Evolutionary conservation across 805 yeast genomes (phyloP).

Genomic region (Wickerhamomyces bisporus): DNA sequence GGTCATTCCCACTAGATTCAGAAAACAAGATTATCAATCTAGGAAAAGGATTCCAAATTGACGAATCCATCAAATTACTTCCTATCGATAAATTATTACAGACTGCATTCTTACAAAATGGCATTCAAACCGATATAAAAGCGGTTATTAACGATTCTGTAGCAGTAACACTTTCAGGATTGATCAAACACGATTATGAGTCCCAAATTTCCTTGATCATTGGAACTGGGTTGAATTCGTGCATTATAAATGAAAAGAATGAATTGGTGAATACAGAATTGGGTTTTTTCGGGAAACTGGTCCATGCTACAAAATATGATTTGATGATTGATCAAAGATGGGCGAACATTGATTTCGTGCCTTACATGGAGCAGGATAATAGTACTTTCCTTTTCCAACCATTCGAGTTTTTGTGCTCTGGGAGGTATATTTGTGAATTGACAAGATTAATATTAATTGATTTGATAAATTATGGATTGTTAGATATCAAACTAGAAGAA

Average conservation of each 20-base stretch:
- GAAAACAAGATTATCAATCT: constrained; percentile 39
- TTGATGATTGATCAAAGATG: constrained; percentile 31
- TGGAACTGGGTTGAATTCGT: constrained; percentile 65
- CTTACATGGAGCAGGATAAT: constrained; percentile 4
- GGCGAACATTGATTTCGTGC: background rate
- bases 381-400: constrained; percentile 44
- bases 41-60: constrained; percentile 56
- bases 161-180: constrained; percentile 57
- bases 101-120: constrained; percentile 22
- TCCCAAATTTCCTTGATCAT: constrained; percentile 49
- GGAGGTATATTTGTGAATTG: constrained; percentile 52
- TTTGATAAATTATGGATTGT: background rate
- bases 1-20: constrained; percentile 52
- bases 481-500: background rate
- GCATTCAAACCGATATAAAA: constrained; percentile 32
- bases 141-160: constrained; percentile 58
- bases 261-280: constrained; percentile 45
- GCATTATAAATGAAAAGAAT: constrained; percentile 28
- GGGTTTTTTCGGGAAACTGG: constrained; percentile 46
- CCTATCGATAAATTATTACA: constrained; percentile 41
- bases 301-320: constrained; percentile 35
- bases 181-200: constrained; percentile 26
- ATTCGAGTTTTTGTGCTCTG: constrained; percentile 48
- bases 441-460: constrained; percentile 40
- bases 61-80: constrained; percentile 32